Evolutionary conservation across 176 grass and related monocot genomes (phyloP).

Genomic region (Neostapfia colusana): DNA sequence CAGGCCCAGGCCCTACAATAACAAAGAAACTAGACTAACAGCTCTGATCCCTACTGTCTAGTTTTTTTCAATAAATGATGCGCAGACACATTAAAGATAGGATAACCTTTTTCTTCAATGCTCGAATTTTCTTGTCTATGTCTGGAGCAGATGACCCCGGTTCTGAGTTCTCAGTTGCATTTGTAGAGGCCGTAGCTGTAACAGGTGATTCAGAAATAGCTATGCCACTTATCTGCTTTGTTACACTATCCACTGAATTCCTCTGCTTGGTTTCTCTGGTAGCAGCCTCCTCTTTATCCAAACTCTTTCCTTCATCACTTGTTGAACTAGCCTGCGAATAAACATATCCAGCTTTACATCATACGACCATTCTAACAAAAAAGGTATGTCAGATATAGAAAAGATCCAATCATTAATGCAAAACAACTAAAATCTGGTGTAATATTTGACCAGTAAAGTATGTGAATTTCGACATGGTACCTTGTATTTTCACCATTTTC

Average conservation of each 20-base stretch:
- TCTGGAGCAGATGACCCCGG: conserved; percentile 60
- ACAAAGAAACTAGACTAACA: background rate
- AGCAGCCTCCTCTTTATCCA: conserved; percentile 50
- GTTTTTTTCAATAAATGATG: conserved; percentile 20
- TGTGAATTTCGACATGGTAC: background rate
- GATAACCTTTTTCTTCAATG: conserved; percentile 91
- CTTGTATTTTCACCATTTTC: background rate
- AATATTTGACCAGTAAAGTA: background rate
- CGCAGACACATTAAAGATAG: background rate
- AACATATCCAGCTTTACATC: conserved; percentile 10
- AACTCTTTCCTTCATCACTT: conserved; percentile 73
- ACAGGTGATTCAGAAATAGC: conserved; percentile 57
- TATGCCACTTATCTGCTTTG: conserved; percentile 64
- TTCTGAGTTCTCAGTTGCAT: conserved; percentile 53
- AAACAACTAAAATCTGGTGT: conserved; percentile 14
- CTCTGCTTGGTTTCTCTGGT: conserved; percentile 35
- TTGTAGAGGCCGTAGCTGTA: conserved; percentile 37
- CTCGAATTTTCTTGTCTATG: conserved; percentile 88
- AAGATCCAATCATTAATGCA: conserved; percentile 3
- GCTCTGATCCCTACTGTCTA: background rate
- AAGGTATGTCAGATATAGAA: conserved; percentile 6
- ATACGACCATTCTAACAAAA: conserved; percentile 33
- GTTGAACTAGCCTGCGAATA: conserved; percentile 64
- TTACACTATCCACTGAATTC: conserved; percentile 54
- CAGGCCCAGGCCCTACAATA: background rate